Evolutionary conservation across 2,329 filamentous ascomycete species (phyloP).

Genomic region (Phyllosticta ampelicida): DNA sequence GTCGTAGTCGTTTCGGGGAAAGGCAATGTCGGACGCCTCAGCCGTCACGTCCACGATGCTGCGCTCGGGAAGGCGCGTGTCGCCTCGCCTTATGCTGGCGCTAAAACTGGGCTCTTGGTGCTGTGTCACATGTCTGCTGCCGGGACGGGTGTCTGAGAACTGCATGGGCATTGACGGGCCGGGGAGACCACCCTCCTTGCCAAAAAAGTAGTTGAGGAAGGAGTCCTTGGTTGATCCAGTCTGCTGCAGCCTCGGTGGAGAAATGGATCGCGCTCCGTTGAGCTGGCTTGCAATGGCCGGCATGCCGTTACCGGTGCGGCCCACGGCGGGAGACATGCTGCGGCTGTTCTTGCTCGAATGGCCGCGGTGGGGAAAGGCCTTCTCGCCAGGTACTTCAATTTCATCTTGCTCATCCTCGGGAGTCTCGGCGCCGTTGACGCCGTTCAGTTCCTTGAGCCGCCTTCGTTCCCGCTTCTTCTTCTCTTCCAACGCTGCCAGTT

Average conservation of each 20-base stretch:
- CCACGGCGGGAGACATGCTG: slow-evolving; percentile 74
- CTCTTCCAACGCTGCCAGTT: slow-evolving; percentile 58
- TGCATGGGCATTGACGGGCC: slow-evolving; percentile 22
- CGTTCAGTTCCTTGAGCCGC: slow-evolving; percentile 70
- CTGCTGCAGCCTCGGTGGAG: slow-evolving; percentile 47
- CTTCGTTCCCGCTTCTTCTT: slow-evolving; percentile 74
- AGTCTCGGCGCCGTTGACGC: slow-evolving; percentile 60
- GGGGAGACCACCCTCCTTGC: slow-evolving; percentile 66
- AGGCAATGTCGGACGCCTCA: slow-evolving; percentile 29
- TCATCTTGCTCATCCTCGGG: slow-evolving; percentile 51
- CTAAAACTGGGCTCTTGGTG: slow-evolving; percentile 69
- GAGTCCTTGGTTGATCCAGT: slow-evolving; percentile 63
- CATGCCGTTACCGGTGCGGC: slow-evolving; percentile 50
- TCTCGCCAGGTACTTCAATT: slow-evolving; percentile 42
- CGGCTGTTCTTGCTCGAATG: slow-evolving; percentile 51
- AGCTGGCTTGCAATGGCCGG: slow-evolving; percentile 52
- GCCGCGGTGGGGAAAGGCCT: slow-evolving; percentile 48
- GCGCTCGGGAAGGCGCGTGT: slow-evolving; percentile 39
- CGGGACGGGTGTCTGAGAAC: slow-evolving; percentile 23
- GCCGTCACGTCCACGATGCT: slow-evolving; percentile 32
- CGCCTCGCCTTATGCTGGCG: slow-evolving; percentile 68
- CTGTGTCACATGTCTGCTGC: slow-evolving; percentile 63
- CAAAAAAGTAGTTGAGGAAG: slow-evolving; percentile 98
- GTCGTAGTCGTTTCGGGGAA: slow-evolving; percentile 33
- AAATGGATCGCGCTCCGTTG: slow-evolving; percentile 53